These are phyloP conservation scores for Calophaca sinica DNA, from an alignment of 306 rosid species.

Conservation along the genomic window DNA sequence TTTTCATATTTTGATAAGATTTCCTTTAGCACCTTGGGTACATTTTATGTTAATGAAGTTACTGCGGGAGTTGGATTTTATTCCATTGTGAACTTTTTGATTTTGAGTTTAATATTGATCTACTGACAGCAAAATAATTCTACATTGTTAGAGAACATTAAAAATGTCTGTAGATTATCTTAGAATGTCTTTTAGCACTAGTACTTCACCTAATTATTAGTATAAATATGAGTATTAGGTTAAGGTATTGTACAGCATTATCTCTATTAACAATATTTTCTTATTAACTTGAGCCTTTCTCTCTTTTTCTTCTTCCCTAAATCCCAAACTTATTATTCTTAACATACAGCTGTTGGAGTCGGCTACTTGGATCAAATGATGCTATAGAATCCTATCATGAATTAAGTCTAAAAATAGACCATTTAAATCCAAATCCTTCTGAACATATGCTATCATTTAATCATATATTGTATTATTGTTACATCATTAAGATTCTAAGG, in stretches of 20 bases:
- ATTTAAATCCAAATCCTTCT: not conserved
- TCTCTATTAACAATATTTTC: not conserved
- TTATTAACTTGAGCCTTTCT: not conserved
- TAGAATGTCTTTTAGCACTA: not conserved
- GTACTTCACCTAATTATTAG: not conserved
- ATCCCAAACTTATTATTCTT: not conserved
- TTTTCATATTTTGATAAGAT: constrained; percentile 33
- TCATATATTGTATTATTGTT: constrained; percentile 29
- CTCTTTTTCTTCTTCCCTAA: not conserved
- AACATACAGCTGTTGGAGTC: not conserved
- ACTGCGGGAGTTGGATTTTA: constrained; percentile 8
- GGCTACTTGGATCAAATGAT: not conserved
- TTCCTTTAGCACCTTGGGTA: constrained; percentile 32
- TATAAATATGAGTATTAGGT: not conserved
- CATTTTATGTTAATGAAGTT: constrained; percentile 23
- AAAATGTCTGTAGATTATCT: constrained; percentile 4
- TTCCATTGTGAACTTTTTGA: constrained; percentile 20
- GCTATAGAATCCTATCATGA: not conserved
- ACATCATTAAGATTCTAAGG: constrained; percentile 11
- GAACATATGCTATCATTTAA: constrained; percentile 15
- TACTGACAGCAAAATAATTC: not conserved
- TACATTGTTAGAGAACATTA: constrained; percentile 10
- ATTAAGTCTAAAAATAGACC: not conserved
- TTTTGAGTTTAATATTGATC: not conserved
- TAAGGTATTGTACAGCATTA: constrained; percentile 5